Evolutionary conservation across 495 filamentous ascomycete genomes (phyloP).

Genomic region (Aspergillus saccharolyticus): DNA sequence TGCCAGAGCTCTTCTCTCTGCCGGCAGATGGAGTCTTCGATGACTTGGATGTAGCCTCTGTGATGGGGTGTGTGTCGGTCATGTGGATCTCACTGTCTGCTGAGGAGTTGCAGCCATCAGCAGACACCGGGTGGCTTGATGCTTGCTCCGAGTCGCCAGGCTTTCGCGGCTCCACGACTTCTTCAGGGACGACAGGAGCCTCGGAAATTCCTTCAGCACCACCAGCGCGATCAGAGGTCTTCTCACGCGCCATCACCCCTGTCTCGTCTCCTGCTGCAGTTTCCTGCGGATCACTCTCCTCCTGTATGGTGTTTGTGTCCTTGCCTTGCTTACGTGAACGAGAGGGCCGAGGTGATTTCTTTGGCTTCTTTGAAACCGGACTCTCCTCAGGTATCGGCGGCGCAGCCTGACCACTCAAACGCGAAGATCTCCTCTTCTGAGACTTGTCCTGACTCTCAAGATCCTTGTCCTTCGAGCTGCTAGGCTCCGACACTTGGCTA

Average conservation of each 20-base stretch:
- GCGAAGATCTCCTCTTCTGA: slow-evolving; percentile 24
- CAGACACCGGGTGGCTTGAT: slow-evolving; percentile 7
- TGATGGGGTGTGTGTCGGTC: slow-evolving; percentile 13
- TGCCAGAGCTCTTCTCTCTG: neutral
- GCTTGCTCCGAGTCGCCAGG: neutral
- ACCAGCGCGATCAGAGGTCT: neutral
- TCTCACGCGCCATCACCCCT: neutral
- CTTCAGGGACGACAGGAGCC: neutral
- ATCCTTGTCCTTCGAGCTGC: neutral
- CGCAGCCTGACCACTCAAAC: slow-evolving; percentile 20
- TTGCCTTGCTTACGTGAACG: slow-evolving; percentile 20
- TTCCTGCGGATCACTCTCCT: slow-evolving; percentile 3
- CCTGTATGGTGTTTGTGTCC: slow-evolving; percentile 1
- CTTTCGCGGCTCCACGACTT: neutral
- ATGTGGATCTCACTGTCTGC: slow-evolving; percentile 11
- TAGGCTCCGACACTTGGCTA: neutral
- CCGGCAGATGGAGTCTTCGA: neutral
- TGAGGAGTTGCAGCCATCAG: neutral
- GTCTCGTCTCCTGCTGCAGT: neutral
- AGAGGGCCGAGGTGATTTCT: slow-evolving; percentile 14
- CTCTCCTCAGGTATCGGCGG: slow-evolving; percentile 13
- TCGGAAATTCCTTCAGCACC: neutral
- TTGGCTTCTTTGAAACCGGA: slow-evolving; percentile 8
- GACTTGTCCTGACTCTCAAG: slow-evolving; percentile 9
- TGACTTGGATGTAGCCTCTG: neutral